Evolutionary conservation across 495 filamentous ascomycete species (phyloP), one percentile per base, ranked within the genome.

Genomic region (Lasiosphaeris hirsuta): DNA sequence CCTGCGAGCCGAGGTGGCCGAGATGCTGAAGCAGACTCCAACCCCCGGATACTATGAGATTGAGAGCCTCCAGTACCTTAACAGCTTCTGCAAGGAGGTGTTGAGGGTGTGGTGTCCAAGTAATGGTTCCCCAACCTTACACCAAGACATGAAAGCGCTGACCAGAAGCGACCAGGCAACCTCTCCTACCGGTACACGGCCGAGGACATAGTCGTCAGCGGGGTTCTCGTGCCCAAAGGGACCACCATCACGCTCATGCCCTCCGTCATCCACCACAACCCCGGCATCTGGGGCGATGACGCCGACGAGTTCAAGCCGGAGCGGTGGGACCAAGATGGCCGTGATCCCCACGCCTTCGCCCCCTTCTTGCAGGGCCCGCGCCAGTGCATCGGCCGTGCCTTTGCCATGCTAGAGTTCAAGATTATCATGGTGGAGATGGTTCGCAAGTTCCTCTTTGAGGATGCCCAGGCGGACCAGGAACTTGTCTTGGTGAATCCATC

Each of bases 61-160:
- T 18, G 69, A 68, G 14, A 39, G 33, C 10, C 46, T 77, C 10
- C 65, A 63, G 7, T 76, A 72, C 42, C 64, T 78, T 0, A 58
- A 71, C 46, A 71, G 72, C 13, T 68, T 77, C 51, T 53, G 71
- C 3, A 60, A 51, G n/a, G 76, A 80, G 46, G 64, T 71, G 1
- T 62, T 78, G 4, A 68, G 77, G 3, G 37, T 72, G 10, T 69
- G 63, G 45, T 63, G 69, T 9, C 71, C 23, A 30, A 30, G 23
- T 30, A 30, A 30, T 5, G 2, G 23, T 30, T 30, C 23, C 23
- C 23, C 5, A 30, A 5, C 23, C 23, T 30, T 2, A 30, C 23
- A 30, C 5, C 2, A 30, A 30, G 23, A 5, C 23, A 2, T 30
- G 23, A 5, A 30, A 2, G 2, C 23, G 23, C 23, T 30, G 23